phyloP scores from a whole-genome alignment of 1,139 yeast genomes.

The Geotrichum fermentans region DNA sequence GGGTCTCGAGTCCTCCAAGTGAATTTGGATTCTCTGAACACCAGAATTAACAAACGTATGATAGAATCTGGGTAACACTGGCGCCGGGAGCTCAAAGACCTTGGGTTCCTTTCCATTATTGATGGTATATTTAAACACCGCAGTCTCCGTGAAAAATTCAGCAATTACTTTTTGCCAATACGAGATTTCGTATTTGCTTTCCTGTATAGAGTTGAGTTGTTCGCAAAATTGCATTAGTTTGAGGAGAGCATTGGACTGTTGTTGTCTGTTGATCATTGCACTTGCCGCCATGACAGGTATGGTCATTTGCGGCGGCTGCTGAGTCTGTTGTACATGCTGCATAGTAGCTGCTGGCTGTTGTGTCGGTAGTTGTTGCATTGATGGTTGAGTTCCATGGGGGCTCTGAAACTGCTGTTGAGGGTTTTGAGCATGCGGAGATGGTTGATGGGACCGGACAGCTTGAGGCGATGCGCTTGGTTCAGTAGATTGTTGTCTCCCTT shows the following conservation, averaged over 20 bases:
- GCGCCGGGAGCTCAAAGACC: constrained; percentile 59
- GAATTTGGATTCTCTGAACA: constrained; percentile 51
- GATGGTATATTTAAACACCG: constrained; percentile 44
- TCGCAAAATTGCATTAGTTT: constrained; percentile 39
- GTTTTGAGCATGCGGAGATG: constrained; percentile 18
- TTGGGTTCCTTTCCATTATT: constrained; percentile 44
- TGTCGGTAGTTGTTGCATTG: constrained; percentile 39
- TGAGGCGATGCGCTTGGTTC: constrained; percentile 13
- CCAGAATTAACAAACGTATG: constrained; percentile 52
- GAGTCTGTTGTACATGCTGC: constrained; percentile 3
- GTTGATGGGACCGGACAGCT: constrained; percentile 5
- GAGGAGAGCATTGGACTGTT: constrained; percentile 10
- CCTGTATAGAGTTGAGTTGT: constrained; percentile 41
- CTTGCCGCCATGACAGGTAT: constrained; percentile 27
- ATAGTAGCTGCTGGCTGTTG: constrained; percentile 6
- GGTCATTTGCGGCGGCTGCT: background rate
- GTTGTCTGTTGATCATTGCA: background rate
- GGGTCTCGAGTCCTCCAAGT: constrained; percentile 66
- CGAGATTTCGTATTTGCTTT: constrained; percentile 39
- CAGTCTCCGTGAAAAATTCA: constrained; percentile 49
- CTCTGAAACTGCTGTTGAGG: constrained; percentile 35
- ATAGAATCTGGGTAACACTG: constrained; percentile 64
- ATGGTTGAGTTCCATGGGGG: constrained; percentile 34
- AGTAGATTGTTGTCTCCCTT: constrained; percentile 9
- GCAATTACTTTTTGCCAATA: constrained; percentile 47